These are phyloP conservation scores for Rhodomyrtus tomentosa DNA, from an alignment of 345 rosid species.

Conservation along the genomic window DNA sequence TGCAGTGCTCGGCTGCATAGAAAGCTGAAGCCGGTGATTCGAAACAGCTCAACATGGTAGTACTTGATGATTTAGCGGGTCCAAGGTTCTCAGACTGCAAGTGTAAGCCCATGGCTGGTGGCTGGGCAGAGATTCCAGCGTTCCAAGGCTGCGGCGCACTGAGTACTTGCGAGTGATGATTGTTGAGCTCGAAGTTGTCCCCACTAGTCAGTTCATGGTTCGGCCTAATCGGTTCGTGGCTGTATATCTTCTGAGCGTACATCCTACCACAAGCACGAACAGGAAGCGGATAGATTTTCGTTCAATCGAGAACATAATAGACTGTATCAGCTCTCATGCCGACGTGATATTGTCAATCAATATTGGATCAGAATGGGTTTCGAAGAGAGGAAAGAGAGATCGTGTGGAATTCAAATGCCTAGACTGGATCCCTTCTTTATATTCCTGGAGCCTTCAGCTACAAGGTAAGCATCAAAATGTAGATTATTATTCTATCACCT, in stretches of 20 bases:
- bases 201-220: constrained; percentile 13
- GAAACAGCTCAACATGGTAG: constrained; percentile 28
- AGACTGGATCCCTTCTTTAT: constrained; percentile 15
- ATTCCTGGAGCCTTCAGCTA: constrained; percentile 46
- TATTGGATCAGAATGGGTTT: not conserved
- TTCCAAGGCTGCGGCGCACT: constrained; percentile 4
- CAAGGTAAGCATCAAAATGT: constrained; percentile 18
- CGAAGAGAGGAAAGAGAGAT: constrained; percentile 11
- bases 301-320: not conserved
- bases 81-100: not conserved
- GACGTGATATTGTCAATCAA: not conserved
- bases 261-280: constrained; percentile 6
- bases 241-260: constrained; percentile 24
- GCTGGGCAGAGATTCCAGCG: not conserved
- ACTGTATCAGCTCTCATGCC: not conserved
- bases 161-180: not conserved
- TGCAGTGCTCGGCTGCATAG: constrained; percentile 35
- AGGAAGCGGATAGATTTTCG: not conserved
- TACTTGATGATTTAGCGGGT: constrained; percentile 14
- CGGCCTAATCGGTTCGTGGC: constrained; percentile 17
- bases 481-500: not conserved
- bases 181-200: constrained; percentile 5
- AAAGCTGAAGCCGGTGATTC: constrained; percentile 41
- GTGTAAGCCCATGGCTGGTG: not conserved
- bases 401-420: constrained; percentile 15